Conservation (phyloP, 352 stramenopile genomes). For the Phytophthora lateralis region DNA sequence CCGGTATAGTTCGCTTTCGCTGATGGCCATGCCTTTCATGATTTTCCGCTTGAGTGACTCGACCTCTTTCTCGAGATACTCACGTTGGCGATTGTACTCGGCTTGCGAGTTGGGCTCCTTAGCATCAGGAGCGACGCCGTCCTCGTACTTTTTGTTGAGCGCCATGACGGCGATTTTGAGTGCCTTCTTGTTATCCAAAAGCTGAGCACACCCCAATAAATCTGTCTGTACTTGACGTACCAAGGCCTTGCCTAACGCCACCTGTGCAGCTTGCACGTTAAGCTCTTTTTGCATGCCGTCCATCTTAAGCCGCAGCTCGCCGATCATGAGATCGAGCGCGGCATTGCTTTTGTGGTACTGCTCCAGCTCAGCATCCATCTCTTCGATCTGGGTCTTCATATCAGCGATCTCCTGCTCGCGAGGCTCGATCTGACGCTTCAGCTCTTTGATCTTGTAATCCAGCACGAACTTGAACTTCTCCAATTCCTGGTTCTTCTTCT, state of each 20-base stretch:
- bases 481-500: conserved; percentile 97
- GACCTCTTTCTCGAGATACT: conserved; percentile 93
- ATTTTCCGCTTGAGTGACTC: conserved; percentile 91
- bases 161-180: conserved; percentile 81
- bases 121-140: conserved; percentile 64
- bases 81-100: conserved; percentile 91
- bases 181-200: conserved; percentile 79
- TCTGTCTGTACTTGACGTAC: conserved; percentile 84
- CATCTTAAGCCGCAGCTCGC: conserved; percentile 93
- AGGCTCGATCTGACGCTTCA: conserved; percentile 96
- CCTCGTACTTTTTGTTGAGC: conserved; percentile 88
- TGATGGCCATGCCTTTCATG: conserved; percentile 87
- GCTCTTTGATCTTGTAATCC: conserved; percentile 97
- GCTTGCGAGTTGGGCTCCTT: conserved; percentile 91
- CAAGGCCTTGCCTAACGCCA: conserved; percentile 66
- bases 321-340: conserved; percentile 94
- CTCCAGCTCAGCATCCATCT: conserved; percentile 95
- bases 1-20: conserved; percentile 78
- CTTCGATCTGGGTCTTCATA: conserved; percentile 96
- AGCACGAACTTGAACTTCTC: conserved; percentile 98
- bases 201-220: conserved; percentile 69
- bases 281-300: conserved; percentile 91
- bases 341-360: conserved; percentile 96
- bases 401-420: conserved; percentile 94
- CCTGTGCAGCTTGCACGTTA: conserved; percentile 66